Evolutionary conservation across 257 asterid species (phyloP).

Genomic region (Ligustrum vulgare): DNA sequence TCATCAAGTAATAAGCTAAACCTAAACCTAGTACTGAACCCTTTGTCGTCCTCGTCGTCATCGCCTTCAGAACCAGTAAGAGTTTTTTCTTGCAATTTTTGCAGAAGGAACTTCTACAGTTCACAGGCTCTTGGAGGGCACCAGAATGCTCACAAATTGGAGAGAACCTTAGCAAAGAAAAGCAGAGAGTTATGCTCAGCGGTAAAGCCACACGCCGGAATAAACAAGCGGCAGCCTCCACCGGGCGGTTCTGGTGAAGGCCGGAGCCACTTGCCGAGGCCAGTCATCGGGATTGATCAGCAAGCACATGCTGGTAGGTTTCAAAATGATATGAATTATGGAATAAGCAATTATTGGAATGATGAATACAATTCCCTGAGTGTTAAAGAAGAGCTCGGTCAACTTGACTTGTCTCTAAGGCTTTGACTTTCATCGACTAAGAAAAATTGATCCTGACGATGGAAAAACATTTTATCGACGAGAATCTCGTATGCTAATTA

Average conservation of each 20-base stretch:
- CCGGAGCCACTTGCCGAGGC: not conserved
- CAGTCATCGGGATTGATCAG: not conserved
- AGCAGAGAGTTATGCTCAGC: constrained; percentile 59
- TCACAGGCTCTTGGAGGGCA: constrained; percentile 96
- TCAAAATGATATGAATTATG: not conserved
- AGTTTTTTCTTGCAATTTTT: constrained; percentile 78
- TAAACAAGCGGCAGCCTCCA: constrained; percentile 16
- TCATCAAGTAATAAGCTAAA: constrained; percentile 34
- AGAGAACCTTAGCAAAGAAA: constrained; percentile 78
- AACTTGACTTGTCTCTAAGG: constrained; percentile 70
- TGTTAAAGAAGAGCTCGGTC: constrained; percentile 49
- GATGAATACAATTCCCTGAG: constrained; percentile 13
- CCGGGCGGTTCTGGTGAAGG: not conserved
- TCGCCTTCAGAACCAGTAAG: constrained; percentile 47
- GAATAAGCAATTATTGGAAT: constrained; percentile 24
- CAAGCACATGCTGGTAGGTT: constrained; percentile 25
- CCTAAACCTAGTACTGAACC: constrained; percentile 44
- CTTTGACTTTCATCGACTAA: constrained; percentile 33
- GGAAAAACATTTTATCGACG: not conserved
- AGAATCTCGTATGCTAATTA: too few species aligned
- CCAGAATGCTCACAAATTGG: constrained; percentile 88
- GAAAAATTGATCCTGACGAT: not conserved
- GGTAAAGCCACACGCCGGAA: constrained; percentile 36
- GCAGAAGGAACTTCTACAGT: constrained; percentile 74
- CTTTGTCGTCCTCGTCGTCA: constrained; percentile 32